Base-by-base conservation (phyloP, 2,329 filamentous ascomycete genomes). In the Curvularia spicifera region DNA sequence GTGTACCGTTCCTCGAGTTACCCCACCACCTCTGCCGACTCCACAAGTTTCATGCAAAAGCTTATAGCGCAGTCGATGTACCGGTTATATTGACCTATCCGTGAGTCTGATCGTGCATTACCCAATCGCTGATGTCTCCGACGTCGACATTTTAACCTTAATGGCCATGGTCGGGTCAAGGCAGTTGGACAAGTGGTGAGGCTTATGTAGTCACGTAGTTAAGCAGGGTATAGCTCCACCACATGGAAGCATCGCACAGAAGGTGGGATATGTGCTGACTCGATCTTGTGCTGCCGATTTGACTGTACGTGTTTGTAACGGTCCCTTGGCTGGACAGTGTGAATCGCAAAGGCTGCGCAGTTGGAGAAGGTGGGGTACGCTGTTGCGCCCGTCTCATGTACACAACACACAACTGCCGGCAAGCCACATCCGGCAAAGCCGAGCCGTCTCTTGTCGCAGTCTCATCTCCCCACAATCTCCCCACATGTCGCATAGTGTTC, bases 211-310 rank as follows among this genome's bases (percentile, higher is more conserved):
- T 68, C 49, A 57, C 49, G 33, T 45, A 18, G 51, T 54, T 40
- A 59, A 47, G 51, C 66, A 67, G 69, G 69, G 65, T 15, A 67
- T 66, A 67, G 56, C 59, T 62, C 50, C 53, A 64, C 55, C 53
- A 4, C 35, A 37, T 37, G 15, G 35, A 37, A n/a, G 35, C 33
- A 35, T 4, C 33, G 33, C 12, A 35, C 13, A 15, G 29, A 35
- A 35, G 33, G 13, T 12, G 35, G 15, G 15, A 18, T 37, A 15
- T 37, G 15, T 37, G 35, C 35, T 5, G 6, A 5, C 35, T 37
- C n/a, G 15, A 18, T 37, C 13, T 37, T 15, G 5, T 37, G 15
- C 15, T 37, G 35, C 35, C 9, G 35, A 18, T 15, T 37, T 5
- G 15, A 18, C 13, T 18, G 15, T 15, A 4, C 2, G 15, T 12